Percentiles rank a stretch among this genome's conserved stretches.
Evolutionary conservation across 2,329 filamentous ascomycete genomes (phyloP).

Genomic region (Fusarium zealandicum): DNA sequence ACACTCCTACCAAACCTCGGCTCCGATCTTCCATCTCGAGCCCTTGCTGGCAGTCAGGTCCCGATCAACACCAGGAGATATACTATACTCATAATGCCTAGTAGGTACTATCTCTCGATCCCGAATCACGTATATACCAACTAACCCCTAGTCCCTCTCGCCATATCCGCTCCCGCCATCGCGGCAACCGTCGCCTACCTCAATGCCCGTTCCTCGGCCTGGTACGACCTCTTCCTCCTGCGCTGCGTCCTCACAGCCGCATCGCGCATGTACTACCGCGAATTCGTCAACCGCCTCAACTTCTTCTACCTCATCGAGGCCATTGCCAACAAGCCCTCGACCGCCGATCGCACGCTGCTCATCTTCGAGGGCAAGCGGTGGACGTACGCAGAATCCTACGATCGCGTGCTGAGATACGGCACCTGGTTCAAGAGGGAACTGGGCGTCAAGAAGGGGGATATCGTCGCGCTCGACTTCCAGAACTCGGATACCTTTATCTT

Average conservation of each 20-base stretch:
- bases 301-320: conserved; percentile 79
- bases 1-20: not conserved
- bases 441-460: conserved; percentile 71
- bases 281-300: conserved; percentile 68
- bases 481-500: conserved; percentile 83
- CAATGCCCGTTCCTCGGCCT: conserved; percentile 73
- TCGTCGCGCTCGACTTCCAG: conserved; percentile 82
- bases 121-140: not conserved
- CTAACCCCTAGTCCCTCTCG: conserved; percentile 56
- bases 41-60: not conserved
- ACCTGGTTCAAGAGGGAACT: conserved; percentile 73
- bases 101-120: conserved; percentile 8
- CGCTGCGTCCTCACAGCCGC: conserved; percentile 57
- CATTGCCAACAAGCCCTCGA: conserved; percentile 60
- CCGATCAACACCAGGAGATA: not conserved
- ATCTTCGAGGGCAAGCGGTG: conserved; percentile 73
- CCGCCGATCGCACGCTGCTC: conserved; percentile 65
- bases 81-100: conserved; percentile 23
- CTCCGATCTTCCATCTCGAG: conserved; percentile 1
- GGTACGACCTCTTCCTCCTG: conserved; percentile 71
- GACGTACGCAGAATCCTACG: conserved; percentile 80
- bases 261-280: conserved; percentile 53
- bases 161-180: conserved; percentile 65
- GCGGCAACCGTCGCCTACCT: conserved; percentile 77
- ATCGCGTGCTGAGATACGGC: conserved; percentile 74